Conservation (phyloP, 1,284 basidiomycete species). For the Leccinum subrobustum region DNA sequence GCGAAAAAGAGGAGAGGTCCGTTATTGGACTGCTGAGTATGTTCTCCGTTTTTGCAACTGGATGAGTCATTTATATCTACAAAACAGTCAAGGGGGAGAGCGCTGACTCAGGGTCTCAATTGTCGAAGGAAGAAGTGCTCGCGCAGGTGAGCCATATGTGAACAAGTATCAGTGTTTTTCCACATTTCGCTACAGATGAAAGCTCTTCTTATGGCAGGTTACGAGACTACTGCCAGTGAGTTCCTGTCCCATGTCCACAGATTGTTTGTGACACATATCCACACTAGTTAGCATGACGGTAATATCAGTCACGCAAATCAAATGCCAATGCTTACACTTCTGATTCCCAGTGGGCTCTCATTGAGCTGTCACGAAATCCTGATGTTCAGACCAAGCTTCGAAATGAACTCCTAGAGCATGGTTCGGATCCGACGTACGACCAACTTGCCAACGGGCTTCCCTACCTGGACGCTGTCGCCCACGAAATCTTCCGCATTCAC, state of each 20-base stretch:
- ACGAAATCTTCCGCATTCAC: not conserved
- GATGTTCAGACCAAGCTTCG: not conserved
- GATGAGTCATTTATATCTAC: not conserved
- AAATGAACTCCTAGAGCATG: not conserved
- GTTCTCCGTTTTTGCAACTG: not conserved
- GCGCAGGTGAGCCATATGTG: not conserved
- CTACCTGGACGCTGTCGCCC: not conserved
- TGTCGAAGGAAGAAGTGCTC: not conserved
- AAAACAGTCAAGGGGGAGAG: not conserved
- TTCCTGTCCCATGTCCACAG: not conserved
- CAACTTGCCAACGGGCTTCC: not conserved
- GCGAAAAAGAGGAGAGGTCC: not conserved
- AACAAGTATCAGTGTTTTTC: not conserved
- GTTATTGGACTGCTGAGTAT: not conserved
- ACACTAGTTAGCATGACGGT: not conserved
- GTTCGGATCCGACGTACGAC: not conserved
- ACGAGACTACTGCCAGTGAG: not conserved
- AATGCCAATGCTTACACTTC: not conserved
- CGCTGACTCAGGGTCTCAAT: not conserved
- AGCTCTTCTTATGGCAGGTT: not conserved
- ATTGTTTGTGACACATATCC: not conserved
- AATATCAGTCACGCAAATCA: not conserved
- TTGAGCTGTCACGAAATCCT: not conserved
- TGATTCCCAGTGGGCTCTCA: not conserved
- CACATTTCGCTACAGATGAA: not conserved